A percentile compares a stretch with the other conserved stretches of the same genome.
Evolutionary conservation across 148 eudicot genomes (phyloP).

Genomic region (Dianthus caryophyllus): DNA sequence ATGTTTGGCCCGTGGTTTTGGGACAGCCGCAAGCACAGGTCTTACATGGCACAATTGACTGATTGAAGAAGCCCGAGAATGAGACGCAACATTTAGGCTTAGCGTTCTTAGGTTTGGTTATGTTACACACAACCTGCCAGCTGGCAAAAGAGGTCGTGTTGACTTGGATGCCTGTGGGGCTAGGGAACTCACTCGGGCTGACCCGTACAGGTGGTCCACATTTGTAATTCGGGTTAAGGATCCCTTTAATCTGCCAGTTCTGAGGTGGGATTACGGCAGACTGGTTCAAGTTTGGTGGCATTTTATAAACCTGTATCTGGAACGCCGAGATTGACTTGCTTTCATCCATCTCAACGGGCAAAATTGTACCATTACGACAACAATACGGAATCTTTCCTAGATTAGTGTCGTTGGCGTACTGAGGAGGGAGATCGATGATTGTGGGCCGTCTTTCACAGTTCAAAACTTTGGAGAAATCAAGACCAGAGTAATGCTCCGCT

Average conservation of each 20-base stretch:
- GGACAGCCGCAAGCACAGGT: slow-evolving; percentile 78
- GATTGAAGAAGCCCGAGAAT: slow-evolving; percentile 41
- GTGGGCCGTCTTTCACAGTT: slow-evolving; percentile 58
- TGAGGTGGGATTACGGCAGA: slow-evolving; percentile 50
- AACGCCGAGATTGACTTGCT: slow-evolving; percentile 48
- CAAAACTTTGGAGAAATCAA: slow-evolving; percentile 55
- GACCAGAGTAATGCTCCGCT: slow-evolving; percentile 31
- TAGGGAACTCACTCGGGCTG: slow-evolving; percentile 49
- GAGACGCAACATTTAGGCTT: slow-evolving; percentile 48
- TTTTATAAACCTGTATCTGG: slow-evolving; percentile 54
- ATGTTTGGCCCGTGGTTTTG: slow-evolving; percentile 24
- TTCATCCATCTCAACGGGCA: slow-evolving; percentile 57
- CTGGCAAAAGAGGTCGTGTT: slow-evolving; percentile 35
- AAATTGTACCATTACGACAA: slow-evolving; percentile 69
- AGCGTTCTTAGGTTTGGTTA: slow-evolving; percentile 39
- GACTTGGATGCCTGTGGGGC: slow-evolving; percentile 34
- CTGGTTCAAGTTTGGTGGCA: slow-evolving; percentile 63
- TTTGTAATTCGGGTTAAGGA: slow-evolving; percentile 51
- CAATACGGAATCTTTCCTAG: slow-evolving; percentile 50
- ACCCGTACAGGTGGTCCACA: slow-evolving; percentile 72
- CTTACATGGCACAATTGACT: slow-evolving; percentile 44
- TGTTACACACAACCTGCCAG: slow-evolving; percentile 54
- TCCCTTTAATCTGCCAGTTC: slow-evolving; percentile 54
- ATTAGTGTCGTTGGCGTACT: slow-evolving; percentile 43
- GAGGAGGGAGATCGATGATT: slow-evolving; percentile 55